These are phyloP conservation scores for Magnusiomyces sp. DNA, from an alignment of 1,139 yeast species.

Conservation along the genomic window DNA sequence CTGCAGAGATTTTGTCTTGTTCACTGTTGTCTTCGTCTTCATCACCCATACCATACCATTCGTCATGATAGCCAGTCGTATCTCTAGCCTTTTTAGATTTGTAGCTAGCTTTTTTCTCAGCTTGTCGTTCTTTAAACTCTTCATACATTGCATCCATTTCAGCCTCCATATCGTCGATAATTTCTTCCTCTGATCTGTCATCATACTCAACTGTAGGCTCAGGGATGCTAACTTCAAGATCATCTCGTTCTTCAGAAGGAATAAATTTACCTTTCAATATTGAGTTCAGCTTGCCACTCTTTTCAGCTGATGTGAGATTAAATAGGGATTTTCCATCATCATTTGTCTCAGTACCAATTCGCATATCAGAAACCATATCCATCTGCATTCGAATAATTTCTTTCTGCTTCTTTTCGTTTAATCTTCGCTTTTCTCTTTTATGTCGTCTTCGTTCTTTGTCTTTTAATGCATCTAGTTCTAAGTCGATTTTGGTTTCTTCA, in stretches of 20 bases:
- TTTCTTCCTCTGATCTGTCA: slow-evolving; percentile 45
- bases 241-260: slow-evolving; percentile 39
- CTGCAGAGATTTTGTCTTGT: slow-evolving; percentile 24
- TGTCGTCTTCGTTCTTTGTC: slow-evolving; percentile 60
- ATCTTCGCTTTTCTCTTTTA: slow-evolving; percentile 73
- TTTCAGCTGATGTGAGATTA: slow-evolving; percentile 73
- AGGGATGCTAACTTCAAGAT: slow-evolving; percentile 37
- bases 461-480: slow-evolving; percentile 66
- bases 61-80: slow-evolving; percentile 48
- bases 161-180: slow-evolving; percentile 64
- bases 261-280: slow-evolving; percentile 79
- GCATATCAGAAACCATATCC: slow-evolving; percentile 91
- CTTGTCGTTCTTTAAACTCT: slow-evolving; percentile 59
- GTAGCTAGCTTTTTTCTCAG: slow-evolving; percentile 72
- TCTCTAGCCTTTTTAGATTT: slow-evolving; percentile 73
- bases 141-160: slow-evolving; percentile 78
- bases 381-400: slow-evolving; percentile 89
- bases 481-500: slow-evolving; percentile 84
- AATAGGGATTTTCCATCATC: slow-evolving; percentile 76
- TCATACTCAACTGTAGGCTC: slow-evolving; percentile 21
- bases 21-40: slow-evolving; percentile 30
- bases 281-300: slow-evolving; percentile 69
- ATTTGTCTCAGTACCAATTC: slow-evolving; percentile 92
- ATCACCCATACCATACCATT: slow-evolving; percentile 74
- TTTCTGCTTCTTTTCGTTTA: slow-evolving; percentile 77